phyloP scores from a whole-genome alignment of 2,329 filamentous ascomycete genomes.

The Thelonectria olida region DNA sequence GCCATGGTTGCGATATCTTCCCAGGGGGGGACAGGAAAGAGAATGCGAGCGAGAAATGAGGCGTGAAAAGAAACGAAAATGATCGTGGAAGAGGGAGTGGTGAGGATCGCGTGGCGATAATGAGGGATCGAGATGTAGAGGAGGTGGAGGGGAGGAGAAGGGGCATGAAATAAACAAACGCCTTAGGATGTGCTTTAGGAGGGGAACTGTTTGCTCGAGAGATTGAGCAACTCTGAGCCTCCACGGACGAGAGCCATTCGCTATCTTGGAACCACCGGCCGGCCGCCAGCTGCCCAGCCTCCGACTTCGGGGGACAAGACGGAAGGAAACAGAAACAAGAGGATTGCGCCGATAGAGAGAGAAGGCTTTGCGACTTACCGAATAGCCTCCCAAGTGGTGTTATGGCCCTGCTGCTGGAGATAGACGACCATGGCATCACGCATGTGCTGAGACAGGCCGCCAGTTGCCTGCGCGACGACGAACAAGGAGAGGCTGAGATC shows the following conservation, averaged over 20 bases:
- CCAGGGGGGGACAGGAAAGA: background rate
- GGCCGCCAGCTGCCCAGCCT: background rate
- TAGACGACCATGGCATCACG: constrained; percentile 44
- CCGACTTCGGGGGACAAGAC: background rate
- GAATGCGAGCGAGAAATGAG: background rate
- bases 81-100: constrained; percentile 13
- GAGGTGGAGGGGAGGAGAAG: constrained; percentile 13
- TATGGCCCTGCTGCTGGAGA: constrained; percentile 45
- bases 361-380: constrained; percentile 47
- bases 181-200: constrained; percentile 12
- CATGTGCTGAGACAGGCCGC: constrained; percentile 39
- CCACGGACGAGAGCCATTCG: background rate
- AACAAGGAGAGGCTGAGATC: constrained; percentile 47
- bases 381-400: constrained; percentile 55
- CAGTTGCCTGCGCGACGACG: constrained; percentile 37
- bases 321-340: background rate
- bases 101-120: background rate
- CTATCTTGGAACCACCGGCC: background rate
- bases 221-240: background rate
- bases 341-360: no score
- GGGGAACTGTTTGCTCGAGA: background rate
- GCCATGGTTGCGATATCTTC: constrained; percentile 36
- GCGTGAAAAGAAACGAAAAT: background rate
- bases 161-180: background rate
- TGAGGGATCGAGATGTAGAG: background rate